Evolutionary conservation across 306 rosid genomes (phyloP).

Genomic region (Delonix regia): DNA sequence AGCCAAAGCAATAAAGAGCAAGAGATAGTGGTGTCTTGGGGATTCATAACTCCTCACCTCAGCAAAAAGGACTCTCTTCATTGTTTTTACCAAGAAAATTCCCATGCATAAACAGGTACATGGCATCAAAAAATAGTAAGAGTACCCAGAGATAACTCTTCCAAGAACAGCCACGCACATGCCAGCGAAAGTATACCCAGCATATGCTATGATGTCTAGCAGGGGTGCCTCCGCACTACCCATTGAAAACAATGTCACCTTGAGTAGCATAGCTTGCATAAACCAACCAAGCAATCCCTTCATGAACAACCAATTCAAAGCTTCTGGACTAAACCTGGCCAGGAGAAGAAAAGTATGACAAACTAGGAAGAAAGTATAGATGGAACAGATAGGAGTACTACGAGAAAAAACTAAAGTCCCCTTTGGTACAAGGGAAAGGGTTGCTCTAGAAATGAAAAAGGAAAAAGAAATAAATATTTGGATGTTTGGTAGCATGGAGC

Average conservation of each 20-base stretch:
- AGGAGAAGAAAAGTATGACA: conserved; percentile 27
- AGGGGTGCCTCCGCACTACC: conserved; percentile 89
- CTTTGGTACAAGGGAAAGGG: too few relatives aligned
- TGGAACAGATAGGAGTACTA: background rate
- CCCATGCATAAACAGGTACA: conserved; percentile 96
- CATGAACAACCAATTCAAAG: conserved; percentile 88
- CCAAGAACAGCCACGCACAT: conserved; percentile 81
- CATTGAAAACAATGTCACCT: conserved; percentile 70
- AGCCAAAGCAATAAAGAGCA: conserved; percentile 86
- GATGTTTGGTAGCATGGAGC: too few relatives aligned
- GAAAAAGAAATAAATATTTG: too few relatives aligned
- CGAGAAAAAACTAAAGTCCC: background rate
- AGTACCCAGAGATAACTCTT: conserved; percentile 64
- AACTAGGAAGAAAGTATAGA: background rate
- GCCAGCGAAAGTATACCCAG: conserved; percentile 81
- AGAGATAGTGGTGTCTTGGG: conserved; percentile 86
- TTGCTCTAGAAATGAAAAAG: too few relatives aligned
- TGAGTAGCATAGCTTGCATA: conserved; percentile 76
- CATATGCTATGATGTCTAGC: conserved; percentile 87
- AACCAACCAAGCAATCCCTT: conserved; percentile 97
- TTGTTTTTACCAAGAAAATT: conserved; percentile 89
- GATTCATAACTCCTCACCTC: conserved; percentile 93
- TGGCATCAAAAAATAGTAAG: conserved; percentile 87
- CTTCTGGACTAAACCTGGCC: conserved; percentile 91
- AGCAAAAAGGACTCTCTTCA: conserved; percentile 92